Conservation (phyloP, 2,329 filamentous ascomycete species). For the Elsinoe ampelina region DNA sequence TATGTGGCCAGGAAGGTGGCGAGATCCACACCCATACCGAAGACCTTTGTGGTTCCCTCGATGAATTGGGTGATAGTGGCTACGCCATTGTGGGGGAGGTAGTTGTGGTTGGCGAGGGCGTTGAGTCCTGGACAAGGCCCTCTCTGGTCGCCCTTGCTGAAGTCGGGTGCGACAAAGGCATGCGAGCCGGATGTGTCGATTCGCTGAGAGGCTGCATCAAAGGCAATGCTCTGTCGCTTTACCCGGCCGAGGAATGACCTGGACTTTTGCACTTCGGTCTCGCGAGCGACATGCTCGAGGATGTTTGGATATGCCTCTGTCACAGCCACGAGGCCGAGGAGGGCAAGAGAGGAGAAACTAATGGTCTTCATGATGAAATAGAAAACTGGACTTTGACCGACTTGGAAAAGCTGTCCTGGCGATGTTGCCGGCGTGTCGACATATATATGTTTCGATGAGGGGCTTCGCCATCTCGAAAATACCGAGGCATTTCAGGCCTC, state of each 20-base stretch:
- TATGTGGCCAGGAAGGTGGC: conserved; percentile 26
- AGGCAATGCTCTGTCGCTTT: conserved; percentile 15
- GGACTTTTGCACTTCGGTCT: background rate
- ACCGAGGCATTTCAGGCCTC: background rate
- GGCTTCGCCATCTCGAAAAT: background rate
- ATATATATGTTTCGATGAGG: background rate
- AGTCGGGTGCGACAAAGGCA: conserved; percentile 23
- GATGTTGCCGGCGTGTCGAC: background rate
- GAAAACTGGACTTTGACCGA: background rate
- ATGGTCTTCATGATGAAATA: conserved; percentile 16
- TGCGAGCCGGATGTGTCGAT: conserved; percentile 23
- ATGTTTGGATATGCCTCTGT: conserved; percentile 18
- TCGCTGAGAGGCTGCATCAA: conserved; percentile 25
- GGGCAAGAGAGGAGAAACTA: conserved; percentile 15
- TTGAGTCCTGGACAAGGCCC: conserved; percentile 29
- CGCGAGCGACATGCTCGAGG: conserved; percentile 16
- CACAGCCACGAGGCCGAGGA: conserved; percentile 16
- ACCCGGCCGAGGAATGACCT: background rate
- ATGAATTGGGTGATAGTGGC: conserved; percentile 29
- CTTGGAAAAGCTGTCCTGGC: background rate
- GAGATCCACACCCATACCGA: conserved; percentile 29
- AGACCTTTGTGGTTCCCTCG: conserved; percentile 22
- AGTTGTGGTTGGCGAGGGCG: conserved; percentile 27
- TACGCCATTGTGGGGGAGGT: conserved; percentile 27
- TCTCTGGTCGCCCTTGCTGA: conserved; percentile 20